phyloP scores from a whole-genome alignment of 2,329 filamentous ascomycete species.

The Zymoseptoria crescenta region DNA sequence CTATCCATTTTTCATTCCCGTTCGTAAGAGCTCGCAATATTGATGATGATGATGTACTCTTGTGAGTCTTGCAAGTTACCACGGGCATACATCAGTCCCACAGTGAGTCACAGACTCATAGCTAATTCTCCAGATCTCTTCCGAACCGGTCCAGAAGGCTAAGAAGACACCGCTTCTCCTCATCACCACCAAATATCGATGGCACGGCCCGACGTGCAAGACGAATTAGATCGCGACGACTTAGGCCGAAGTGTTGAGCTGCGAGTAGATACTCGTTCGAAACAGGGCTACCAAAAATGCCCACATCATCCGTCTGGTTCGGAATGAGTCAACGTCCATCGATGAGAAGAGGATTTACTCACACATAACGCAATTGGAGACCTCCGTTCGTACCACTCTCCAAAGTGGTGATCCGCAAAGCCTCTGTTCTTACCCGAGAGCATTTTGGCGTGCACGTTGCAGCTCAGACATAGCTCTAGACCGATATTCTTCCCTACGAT shows the following conservation, averaged over 20 bases:
- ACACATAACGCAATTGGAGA: conserved; percentile 61
- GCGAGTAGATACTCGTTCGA: conserved; percentile 72
- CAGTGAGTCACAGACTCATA: not conserved
- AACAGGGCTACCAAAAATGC: conserved; percentile 67
- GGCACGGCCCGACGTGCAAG: conserved; percentile 56
- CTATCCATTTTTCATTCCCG: too few species aligned
- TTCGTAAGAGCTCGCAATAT: too few species aligned
- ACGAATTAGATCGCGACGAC: conserved; percentile 39
- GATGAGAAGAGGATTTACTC: conserved; percentile 33
- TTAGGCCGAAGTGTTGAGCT: conserved; percentile 59
- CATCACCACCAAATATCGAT: conserved; percentile 57
- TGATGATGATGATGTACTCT: too few species aligned
- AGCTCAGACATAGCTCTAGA: conserved; percentile 70
- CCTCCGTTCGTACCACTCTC: conserved; percentile 55
- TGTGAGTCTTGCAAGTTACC: too few species aligned
- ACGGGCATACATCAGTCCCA: not conserved
- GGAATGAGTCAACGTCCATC: conserved; percentile 13
- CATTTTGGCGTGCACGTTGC: conserved; percentile 72
- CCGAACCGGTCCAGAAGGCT: conserved; percentile 11
- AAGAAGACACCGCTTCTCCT: conserved; percentile 51
- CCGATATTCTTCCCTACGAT: conserved; percentile 52
- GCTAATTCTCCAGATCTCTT: not conserved
- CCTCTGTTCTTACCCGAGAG: conserved; percentile 44
- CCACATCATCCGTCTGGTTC: conserved; percentile 70
- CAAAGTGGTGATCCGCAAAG: conserved; percentile 66